Conservation (phyloP, 805 yeast species). For the Kuraishia piskuri region DNA sequence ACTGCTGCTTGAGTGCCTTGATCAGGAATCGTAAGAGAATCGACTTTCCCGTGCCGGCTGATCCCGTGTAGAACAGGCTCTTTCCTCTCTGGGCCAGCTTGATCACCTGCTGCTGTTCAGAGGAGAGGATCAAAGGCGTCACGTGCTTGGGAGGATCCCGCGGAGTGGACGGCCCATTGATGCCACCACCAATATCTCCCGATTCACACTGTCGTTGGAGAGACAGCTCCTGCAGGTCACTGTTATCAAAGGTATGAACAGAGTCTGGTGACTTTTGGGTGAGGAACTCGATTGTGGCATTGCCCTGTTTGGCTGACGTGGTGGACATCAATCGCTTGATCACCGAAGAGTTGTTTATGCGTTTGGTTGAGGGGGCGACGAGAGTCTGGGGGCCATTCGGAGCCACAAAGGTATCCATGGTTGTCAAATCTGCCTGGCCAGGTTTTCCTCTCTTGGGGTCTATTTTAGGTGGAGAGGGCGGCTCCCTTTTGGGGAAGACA, state of each 20-base stretch:
- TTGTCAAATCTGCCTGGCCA: background rate
- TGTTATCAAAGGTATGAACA: background rate
- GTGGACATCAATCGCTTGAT: background rate
- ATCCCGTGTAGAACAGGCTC: constrained; percentile 70
- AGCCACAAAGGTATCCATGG: background rate
- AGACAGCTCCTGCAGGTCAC: too few relatives aligned
- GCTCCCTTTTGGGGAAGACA: background rate
- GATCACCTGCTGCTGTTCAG: constrained; percentile 40
- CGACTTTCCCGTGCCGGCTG: constrained; percentile 87
- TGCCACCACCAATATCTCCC: too few relatives aligned
- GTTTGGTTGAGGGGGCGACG: background rate
- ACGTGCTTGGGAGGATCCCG: constrained; percentile 1
- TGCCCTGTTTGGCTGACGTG: background rate
- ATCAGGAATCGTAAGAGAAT: constrained; percentile 61
- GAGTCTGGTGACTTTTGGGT: background rate
- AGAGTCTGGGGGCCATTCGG: background rate
- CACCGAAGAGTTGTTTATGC: background rate
- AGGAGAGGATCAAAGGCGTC: constrained; percentile 9
- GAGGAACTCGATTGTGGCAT: constrained; percentile 2
- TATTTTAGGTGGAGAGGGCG: background rate
- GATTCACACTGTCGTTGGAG: background rate
- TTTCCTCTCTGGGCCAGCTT: constrained; percentile 37
- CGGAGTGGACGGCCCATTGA: too few relatives aligned
- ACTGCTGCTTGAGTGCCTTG: constrained; percentile 32
- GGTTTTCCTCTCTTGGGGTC: background rate